Evolutionary conservation across 495 filamentous ascomycete genomes (phyloP), one percentile per base, ranked within the genome.

Genomic region (Umbilicaria muhlenbergii): DNA sequence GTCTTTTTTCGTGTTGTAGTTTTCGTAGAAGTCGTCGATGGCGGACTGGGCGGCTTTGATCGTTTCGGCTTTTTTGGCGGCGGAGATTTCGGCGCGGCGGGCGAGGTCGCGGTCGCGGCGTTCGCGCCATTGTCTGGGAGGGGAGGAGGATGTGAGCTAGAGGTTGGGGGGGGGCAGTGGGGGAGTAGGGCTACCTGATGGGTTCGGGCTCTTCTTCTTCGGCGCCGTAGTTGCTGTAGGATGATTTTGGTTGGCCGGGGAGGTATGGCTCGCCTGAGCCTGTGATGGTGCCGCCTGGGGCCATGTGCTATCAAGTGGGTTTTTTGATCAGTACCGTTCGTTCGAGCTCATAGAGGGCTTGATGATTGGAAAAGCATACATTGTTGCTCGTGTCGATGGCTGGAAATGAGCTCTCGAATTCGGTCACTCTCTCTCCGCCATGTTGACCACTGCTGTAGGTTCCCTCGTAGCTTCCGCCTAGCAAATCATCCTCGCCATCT

Each of bases 21-120:
- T 94, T 59, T 94, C 86, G 68, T 99, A 99, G 69, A 99, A 99
- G 54, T 94, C 92, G 54, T 99, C 91, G 45, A 96, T 88, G 58
- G 86, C 82, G 52, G 82, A 69, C 46, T 80, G 86, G 33, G 92
- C 92, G 49, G 83, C 83, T 59, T 79, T 75, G 55, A 93, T 64
- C 7, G 86, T 94, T 58, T 86, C 75, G 21, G 67, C 70, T 56
- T 92, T 92, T 62, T 83, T 82, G 38, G 74, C 65, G 24, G 75
- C 72, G 34, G 85, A 85, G 52, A 82, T 68, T 58, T 87, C 77
- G 37, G 79, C 80, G 47, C 86, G 83, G 55, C 81, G 81, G 46
- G 80, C 67, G 43, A 88, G 74, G 48, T 72, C 70, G 12, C 80
- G 75, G 50, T 87, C 81, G 45, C 91, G 81, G 52, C 82, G 81